Conservation (phyloP, 1,139 yeast genomes). For the Pichia inconspicua region DNA sequence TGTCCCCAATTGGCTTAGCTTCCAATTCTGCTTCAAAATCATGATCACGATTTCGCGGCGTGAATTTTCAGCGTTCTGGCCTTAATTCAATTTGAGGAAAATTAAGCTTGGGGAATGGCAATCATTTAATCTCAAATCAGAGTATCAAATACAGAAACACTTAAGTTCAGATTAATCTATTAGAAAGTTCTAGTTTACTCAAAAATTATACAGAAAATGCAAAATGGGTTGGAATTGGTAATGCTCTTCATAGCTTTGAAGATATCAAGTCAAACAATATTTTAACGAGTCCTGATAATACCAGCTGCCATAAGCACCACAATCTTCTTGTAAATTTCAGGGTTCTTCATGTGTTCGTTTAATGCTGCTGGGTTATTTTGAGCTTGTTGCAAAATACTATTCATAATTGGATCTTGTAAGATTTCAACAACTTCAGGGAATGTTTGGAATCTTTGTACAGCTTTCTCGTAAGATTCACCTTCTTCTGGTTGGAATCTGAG, state of each 20-base stretch:
- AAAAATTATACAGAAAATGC: background rate
- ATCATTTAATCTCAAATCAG: too few relatives aligned
- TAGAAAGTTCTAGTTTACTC: background rate
- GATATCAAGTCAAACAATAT: too few relatives aligned
- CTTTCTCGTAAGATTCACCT: slow-evolving; percentile 93
- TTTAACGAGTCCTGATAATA: slow-evolving; percentile 73
- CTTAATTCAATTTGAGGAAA: too few relatives aligned
- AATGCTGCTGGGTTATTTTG: slow-evolving; percentile 94
- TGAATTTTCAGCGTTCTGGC: too few relatives aligned
- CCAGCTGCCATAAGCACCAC: slow-evolving; percentile 93
- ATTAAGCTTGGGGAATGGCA: too few relatives aligned
- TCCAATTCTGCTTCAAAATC: too few relatives aligned
- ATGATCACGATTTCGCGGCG: too few relatives aligned
- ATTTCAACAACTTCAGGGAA: slow-evolving; percentile 93
- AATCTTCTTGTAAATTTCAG: slow-evolving; percentile 83
- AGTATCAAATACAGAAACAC: too few relatives aligned
- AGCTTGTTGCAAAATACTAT: slow-evolving; percentile 89
- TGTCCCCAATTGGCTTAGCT: too few relatives aligned
- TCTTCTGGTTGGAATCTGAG: slow-evolving; percentile 72
- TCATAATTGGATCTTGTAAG: slow-evolving; percentile 96
- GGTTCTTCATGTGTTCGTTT: slow-evolving; percentile 96
- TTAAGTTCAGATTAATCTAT: background rate
- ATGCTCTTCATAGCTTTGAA: background rate
- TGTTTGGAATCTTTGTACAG: slow-evolving; percentile 80
- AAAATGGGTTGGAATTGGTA: background rate